Base-by-base conservation (phyloP, 176 grass and related monocot genomes). In the Miscanthus lutarioriparius region DNA sequence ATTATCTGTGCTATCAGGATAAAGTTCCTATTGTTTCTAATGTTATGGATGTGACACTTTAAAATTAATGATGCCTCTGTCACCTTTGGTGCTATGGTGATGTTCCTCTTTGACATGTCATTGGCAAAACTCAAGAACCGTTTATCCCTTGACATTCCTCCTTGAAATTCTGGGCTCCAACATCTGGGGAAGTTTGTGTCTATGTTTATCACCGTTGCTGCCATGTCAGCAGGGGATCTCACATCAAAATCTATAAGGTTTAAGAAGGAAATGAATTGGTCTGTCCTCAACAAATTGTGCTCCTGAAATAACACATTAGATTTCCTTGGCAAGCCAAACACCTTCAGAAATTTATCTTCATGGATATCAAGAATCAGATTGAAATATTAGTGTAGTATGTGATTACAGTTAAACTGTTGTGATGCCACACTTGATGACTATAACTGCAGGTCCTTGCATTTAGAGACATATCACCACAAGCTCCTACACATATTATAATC, bases 391-490 rank as follows among this genome's bases (percentile, higher is more conserved):
- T 76, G 44, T 38, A 36, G 12, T 35, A 36, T 30, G 10, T 76
- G 14, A 82, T 38, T 73, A 49, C 13, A 61, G 10, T 53, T 76
- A 19, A 76, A 22, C 3, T 62, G 20, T 40, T 41, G 62, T 74
- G 22, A 47, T 61, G 22, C 37, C 25, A 38, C 36, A 65, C 19
- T 62, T 53, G 68, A 48, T 74, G 22, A 62, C 39, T 10, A 47
- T 75, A 45, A 20, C 49, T 58, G 23, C 84, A 96, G 91, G 87
- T 83, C 54, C 87, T 93, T 88, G 89, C 94, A 86, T 97, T 90
- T 80, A 93, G 87, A 86, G 94, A 97, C 77, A 91, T 93, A 70
- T 93, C 89, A 78, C 87, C 94, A 19, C 87, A 93, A 91, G 87
- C 91, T 78, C 89, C 94, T 9, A 78, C 61, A 32, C 91, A 97